Evolutionary conservation across 2,329 filamentous ascomycete species (phyloP).

Genomic region (Torrubiella hemipterigena): DNA sequence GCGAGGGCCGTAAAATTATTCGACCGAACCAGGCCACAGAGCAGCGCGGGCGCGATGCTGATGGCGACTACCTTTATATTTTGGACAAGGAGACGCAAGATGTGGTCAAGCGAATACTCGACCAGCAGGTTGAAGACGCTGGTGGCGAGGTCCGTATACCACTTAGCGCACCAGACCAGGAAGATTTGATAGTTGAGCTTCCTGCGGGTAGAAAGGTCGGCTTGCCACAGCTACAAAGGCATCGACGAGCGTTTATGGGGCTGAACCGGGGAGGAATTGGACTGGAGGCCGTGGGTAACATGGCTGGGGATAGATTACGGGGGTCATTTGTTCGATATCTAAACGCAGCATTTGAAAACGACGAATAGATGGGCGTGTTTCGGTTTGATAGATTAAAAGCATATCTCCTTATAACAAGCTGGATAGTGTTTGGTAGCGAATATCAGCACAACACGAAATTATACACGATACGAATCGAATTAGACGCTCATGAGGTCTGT

Average conservation of each 20-base stretch:
- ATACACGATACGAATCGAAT: too few relatives aligned
- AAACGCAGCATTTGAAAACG: slow-evolving; percentile 52
- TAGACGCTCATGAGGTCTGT: too few relatives aligned
- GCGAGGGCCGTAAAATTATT: slow-evolving; percentile 49
- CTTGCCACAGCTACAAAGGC: slow-evolving; percentile 63
- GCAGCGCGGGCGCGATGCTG: slow-evolving; percentile 45
- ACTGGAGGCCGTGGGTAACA: slow-evolving; percentile 40
- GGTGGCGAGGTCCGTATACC: slow-evolving; percentile 43
- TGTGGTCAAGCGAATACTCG: slow-evolving; percentile 57
- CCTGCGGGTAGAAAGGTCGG: slow-evolving; percentile 51
- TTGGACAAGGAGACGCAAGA: slow-evolving; percentile 70
- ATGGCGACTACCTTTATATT: slow-evolving; percentile 67
- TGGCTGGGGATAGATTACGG: slow-evolving; percentile 41
- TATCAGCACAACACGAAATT: too few relatives aligned
- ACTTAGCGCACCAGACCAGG: slow-evolving; percentile 18
- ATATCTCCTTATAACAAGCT: too few relatives aligned
- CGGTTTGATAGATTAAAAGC: too few relatives aligned
- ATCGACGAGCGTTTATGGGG: slow-evolving; percentile 65
- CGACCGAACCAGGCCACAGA: slow-evolving; percentile 68
- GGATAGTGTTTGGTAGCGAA: too few relatives aligned
- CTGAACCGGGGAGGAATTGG: slow-evolving; percentile 62
- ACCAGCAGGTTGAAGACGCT: slow-evolving; percentile 59
- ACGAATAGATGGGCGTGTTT: slow-evolving; percentile 28
- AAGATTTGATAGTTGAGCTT: slow-evolving; percentile 49
- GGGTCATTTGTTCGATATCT: slow-evolving; percentile 56